Conservation (phyloP, 2,329 filamentous ascomycete genomes). For the Hypoxylon sp. region DNA sequence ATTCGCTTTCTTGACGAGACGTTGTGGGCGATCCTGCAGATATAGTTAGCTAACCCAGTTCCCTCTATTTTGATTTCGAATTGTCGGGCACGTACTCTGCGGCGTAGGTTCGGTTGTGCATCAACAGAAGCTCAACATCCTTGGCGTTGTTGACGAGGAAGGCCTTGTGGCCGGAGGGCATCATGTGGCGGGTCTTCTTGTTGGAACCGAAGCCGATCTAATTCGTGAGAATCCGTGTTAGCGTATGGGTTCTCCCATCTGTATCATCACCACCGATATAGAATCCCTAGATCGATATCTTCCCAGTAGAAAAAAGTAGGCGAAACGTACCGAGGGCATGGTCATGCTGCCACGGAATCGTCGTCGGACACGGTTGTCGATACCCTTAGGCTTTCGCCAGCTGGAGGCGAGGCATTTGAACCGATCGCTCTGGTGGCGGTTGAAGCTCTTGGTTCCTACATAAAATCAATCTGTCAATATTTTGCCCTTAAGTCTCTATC, state of each 20-base stretch:
- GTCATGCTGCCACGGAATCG: slow-evolving; percentile 94
- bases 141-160: slow-evolving; percentile 98
- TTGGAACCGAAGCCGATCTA: slow-evolving; percentile 97
- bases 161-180: slow-evolving; percentile 98
- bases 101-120: slow-evolving; percentile 99
- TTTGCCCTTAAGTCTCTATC: slow-evolving; percentile 1
- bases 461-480: slow-evolving; percentile 53
- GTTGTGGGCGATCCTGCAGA: slow-evolving; percentile 89
- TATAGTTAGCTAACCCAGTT: slow-evolving; percentile 50
- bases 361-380: slow-evolving; percentile 97
- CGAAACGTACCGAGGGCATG: slow-evolving; percentile 92
- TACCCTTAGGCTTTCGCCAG: slow-evolving; percentile 99
- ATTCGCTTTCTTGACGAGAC: slow-evolving; percentile 99
- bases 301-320: neutral
- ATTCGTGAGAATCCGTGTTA: slow-evolving; percentile 29
- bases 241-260: slow-evolving; percentile 7
- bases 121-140: slow-evolving; percentile 96
- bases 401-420: slow-evolving; percentile 82
- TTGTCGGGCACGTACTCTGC: slow-evolving; percentile 79
- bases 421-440: slow-evolving; percentile 95
- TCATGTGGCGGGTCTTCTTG: slow-evolving; percentile 99
- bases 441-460: slow-evolving; percentile 94
- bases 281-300: neutral
- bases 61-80: neutral
- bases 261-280: too few relatives aligned